Percentiles rank a stretch among this genome's conserved stretches.
phyloP scores from a whole-genome alignment of 108 stramenopile genomes.

The Schizochytrium sp. region DNA sequence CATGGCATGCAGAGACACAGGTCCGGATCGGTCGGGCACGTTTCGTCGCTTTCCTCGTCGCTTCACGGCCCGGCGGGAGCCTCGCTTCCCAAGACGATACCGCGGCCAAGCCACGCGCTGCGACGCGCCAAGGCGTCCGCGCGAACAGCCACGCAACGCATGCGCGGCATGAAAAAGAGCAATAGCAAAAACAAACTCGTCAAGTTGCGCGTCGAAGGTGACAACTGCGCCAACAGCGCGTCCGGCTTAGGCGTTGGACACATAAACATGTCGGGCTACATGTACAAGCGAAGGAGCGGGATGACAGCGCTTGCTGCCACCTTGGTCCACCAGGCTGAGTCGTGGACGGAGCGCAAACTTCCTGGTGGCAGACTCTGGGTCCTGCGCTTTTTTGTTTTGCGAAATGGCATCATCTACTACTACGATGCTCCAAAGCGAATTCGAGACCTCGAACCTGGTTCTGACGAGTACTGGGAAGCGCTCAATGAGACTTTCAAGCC shows the following conservation, averaged over 20 bases:
- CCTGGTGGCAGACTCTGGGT: not conserved
- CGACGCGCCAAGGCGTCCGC: not conserved
- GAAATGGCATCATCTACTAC: not conserved
- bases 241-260: not conserved
- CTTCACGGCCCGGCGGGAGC: no score
- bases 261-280: not conserved
- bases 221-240: not conserved
- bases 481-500: not conserved
- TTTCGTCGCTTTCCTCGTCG: no score
- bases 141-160: not conserved
- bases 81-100: not conserved
- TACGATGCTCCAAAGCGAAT: not conserved
- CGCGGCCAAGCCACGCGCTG: not conserved
- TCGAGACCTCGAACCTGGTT: not conserved
- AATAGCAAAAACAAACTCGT: not conserved
- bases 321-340: not conserved
- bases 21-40: no score
- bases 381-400: not conserved
- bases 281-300: not conserved
- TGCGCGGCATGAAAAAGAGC: not conserved
- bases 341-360: constrained; percentile 4
- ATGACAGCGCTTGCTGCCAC: not conserved
- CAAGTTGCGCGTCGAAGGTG: not conserved
- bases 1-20: no score
- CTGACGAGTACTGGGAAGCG: not conserved